Evolutionary conservation across 306 rosid genomes (phyloP), one percentile per base, ranked within the genome.

Genomic region (Cucurbita maxima): DNA sequence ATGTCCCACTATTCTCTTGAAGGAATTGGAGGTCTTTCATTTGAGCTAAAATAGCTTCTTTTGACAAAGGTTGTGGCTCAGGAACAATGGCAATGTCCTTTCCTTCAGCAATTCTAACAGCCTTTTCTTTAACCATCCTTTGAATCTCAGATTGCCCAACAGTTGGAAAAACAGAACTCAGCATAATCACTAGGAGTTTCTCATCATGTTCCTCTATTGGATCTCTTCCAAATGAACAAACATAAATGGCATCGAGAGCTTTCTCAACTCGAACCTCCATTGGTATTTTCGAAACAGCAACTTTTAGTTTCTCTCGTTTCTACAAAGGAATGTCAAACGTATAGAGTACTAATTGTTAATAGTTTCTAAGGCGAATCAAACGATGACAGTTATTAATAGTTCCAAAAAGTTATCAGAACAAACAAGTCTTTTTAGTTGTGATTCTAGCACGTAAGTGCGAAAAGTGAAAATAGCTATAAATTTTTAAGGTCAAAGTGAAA

Each of bases 21-120:
- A 91, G 97, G 76, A 94, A 94, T 62, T 86, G 86, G 67, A 94
- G 98, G 80, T 90, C 97, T 82, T 93, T 93, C 96, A 7, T 43
- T 43, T 19, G 98, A 73, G 85, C 25, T 71, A 85, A 81, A 73
- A 89, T 87, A 68, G 98, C 96, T 77, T 94, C 96, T 82, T 90
- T 90, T 10, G 98, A 77, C 56, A 85, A 60, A 18, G 87, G 79
- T 74, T 79, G 88, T 30, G 81, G 84, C 61, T 81, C 89, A 11
- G 88, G 55, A 67, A 79, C 79, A 76, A 52, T 76, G 66, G 70
- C 76, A 6, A 74, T 81, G 34, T 74, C 78, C 59, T 79, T 78
- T 48, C 96, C 98, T 55, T 85, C 81, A 30, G 89, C 85, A 45
- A 94, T 84, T 83, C 76, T 94, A 77, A 74, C 75, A 14, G 76